Percentiles rank a stretch among this genome's conserved stretches.
Evolutionary conservation across 345 rosid genomes (phyloP).

Genomic region (Sonneratia alba): DNA sequence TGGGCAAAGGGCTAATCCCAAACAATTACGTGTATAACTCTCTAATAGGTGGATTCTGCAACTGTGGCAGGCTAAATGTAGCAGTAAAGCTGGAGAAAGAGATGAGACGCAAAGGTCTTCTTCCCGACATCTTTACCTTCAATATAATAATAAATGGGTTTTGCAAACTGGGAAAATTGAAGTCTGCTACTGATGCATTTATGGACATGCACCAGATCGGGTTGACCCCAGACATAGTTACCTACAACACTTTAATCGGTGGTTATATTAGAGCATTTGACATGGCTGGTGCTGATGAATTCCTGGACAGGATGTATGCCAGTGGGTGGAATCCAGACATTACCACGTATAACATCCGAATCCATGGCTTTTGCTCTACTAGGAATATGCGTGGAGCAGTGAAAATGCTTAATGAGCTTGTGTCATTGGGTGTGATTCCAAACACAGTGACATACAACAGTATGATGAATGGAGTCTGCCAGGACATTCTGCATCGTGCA

Average conservation of each 20-base stretch:
- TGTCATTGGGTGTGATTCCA: conserved; percentile 45
- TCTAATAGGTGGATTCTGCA: conserved; percentile 54
- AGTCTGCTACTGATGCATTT: conserved; percentile 34
- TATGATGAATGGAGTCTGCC: conserved; percentile 44
- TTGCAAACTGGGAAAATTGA: conserved; percentile 48
- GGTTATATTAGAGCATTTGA: conserved; percentile 49
- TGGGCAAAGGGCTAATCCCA: conserved; percentile 39
- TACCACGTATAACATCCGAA: conserved; percentile 44
- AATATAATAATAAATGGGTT: conserved; percentile 58
- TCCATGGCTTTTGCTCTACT: conserved; percentile 40
- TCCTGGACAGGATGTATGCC: conserved; percentile 35
- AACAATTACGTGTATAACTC: conserved; percentile 63
- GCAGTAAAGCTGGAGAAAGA: conserved; percentile 46
- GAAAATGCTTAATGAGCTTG: conserved; percentile 41
- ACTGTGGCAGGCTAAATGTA: conserved; percentile 34
- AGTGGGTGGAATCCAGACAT: conserved; percentile 56
- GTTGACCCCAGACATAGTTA: conserved; percentile 48
- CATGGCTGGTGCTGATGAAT: conserved; percentile 36
- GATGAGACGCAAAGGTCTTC: conserved; percentile 51
- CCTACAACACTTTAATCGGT: conserved; percentile 61
- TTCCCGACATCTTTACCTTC: conserved; percentile 47
- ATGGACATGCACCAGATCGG: conserved; percentile 39
- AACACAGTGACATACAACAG: conserved; percentile 67
- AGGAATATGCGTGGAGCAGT: conserved; percentile 44
- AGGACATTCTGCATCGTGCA: conserved; percentile 46